Percentiles rank a stretch among this genome's conserved stretches.
Conservation (phyloP, 2,329 filamentous ascomycete genomes). For the Sarocladium strictum region DNA sequence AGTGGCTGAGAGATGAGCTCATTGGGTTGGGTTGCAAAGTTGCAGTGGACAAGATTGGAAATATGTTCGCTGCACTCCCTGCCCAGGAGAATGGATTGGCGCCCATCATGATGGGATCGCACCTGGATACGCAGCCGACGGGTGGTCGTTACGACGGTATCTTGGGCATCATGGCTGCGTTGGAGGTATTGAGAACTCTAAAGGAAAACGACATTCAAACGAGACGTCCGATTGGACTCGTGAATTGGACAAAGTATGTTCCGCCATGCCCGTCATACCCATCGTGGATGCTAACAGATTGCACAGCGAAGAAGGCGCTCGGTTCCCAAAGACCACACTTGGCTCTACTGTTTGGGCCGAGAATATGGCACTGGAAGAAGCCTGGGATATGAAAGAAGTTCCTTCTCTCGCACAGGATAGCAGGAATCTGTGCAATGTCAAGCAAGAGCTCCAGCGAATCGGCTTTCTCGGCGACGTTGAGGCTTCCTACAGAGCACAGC, state of each 20-base stretch:
- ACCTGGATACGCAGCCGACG: slow-evolving; percentile 58
- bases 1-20: slow-evolving; percentile 68
- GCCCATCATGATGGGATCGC: slow-evolving; percentile 62
- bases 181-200: slow-evolving; percentile 66
- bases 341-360: slow-evolving; percentile 73
- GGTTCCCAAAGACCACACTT: slow-evolving; percentile 71
- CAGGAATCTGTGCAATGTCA: slow-evolving; percentile 16
- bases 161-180: slow-evolving; percentile 63
- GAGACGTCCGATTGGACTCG: slow-evolving; percentile 64
- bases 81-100: slow-evolving; percentile 48
- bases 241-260: slow-evolving; percentile 68
- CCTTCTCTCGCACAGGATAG: slow-evolving; percentile 23
- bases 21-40: slow-evolving; percentile 59
- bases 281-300: background rate
- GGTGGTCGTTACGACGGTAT: slow-evolving; percentile 74
- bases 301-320: slow-evolving; percentile 68
- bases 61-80: slow-evolving; percentile 68
- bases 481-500: slow-evolving; percentile 24
- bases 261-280: no score
- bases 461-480: slow-evolving; percentile 56
- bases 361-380: slow-evolving; percentile 53
- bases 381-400: slow-evolving; percentile 59
- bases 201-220: slow-evolving; percentile 64
- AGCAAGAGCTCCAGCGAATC: slow-evolving; percentile 58
- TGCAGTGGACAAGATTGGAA: slow-evolving; percentile 70